A percentile compares a stretch with the other conserved stretches of the same genome.
These are phyloP conservation scores for Thermomucor indicae-seudaticae DNA, from an alignment of 371 early-diverging fungal species.

Conservation along the genomic window DNA sequence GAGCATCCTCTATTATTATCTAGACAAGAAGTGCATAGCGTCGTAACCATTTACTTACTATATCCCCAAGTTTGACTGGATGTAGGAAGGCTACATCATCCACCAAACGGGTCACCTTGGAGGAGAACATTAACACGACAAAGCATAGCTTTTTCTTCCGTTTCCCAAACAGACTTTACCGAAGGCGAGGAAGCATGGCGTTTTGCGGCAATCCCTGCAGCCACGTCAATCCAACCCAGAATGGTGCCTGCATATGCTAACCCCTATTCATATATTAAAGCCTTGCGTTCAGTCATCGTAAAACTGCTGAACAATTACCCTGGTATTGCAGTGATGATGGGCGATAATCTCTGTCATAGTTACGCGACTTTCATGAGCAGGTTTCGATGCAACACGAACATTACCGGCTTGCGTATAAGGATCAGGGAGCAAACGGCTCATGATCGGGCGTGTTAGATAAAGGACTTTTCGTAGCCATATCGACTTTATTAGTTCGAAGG, in stretches of 20 bases:
- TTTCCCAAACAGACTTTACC: slow-evolving; percentile 18
- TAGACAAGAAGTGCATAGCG: too few species aligned
- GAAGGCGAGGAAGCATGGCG: slow-evolving; percentile 58
- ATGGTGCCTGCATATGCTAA: slow-evolving; percentile 58
- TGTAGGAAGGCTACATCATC: slow-evolving; percentile 68
- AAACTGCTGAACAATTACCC: slow-evolving; percentile 19
- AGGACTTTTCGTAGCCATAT: slow-evolving; percentile 29
- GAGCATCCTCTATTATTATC: neutral
- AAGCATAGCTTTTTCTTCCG: neutral
- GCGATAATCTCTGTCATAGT: slow-evolving; percentile 54
- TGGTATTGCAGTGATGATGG: slow-evolving; percentile 41
- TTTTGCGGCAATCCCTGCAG: slow-evolving; percentile 69
- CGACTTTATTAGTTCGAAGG: slow-evolving; percentile 9
- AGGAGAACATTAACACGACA: neutral
- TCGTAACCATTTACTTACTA: slow-evolving; percentile 27
- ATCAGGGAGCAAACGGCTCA: slow-evolving; percentile 37
- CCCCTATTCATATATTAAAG: slow-evolving; percentile 23
- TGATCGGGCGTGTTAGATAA: slow-evolving; percentile 28
- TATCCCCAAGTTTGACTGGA: slow-evolving; percentile 64
- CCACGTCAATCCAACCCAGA: slow-evolving; percentile 71
- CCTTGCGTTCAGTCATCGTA: neutral
- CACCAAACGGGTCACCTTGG: slow-evolving; percentile 60
- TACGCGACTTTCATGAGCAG: slow-evolving; percentile 33
- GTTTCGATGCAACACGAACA: slow-evolving; percentile 30
- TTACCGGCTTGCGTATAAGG: slow-evolving; percentile 42